These are phyloP conservation scores for Malania oleifera DNA, from an alignment of 164 flowering plant species.

Conservation along the genomic window DNA sequence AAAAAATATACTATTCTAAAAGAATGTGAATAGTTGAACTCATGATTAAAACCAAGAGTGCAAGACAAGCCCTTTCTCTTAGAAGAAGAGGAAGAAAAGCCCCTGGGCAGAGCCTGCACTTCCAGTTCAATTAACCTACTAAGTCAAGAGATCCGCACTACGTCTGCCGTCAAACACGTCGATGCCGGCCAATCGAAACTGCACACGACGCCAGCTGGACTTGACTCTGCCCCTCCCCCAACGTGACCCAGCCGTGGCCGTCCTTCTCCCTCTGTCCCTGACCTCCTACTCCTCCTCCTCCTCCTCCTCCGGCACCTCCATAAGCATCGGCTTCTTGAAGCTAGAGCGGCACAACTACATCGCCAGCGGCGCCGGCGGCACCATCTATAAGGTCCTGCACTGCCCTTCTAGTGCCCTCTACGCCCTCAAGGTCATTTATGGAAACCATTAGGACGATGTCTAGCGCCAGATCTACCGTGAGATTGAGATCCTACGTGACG, in stretches of 20 bases:
- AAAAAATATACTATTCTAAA: no score
- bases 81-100: not conserved
- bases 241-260: conserved; percentile 59
- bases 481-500: conserved; percentile 74
- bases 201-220: conserved; percentile 50
- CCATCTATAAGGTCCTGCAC: conserved; percentile 79
- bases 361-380: conserved; percentile 83
- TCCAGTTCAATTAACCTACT: not conserved
- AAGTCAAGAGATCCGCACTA: conserved; percentile 34
- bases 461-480: conserved; percentile 82
- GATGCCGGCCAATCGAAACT: conserved; percentile 11
- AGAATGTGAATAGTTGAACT: no score
- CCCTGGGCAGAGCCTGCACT: not conserved
- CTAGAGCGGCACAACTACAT: conserved; percentile 57
- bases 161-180: conserved; percentile 21
- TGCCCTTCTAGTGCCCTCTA: conserved; percentile 37
- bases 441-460: conserved; percentile 69
- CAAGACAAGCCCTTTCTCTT: no score
- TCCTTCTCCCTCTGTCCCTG: conserved; percentile 74
- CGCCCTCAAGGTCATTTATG: conserved; percentile 89
- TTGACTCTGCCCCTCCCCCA: conserved; percentile 71
- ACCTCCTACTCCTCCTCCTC: conserved; percentile 16
- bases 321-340: conserved; percentile 36
- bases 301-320: conserved; percentile 13
- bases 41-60: no score